phyloP scores from a whole-genome alignment of 2,329 filamentous ascomycete species.

The Rutstroemia sp. region DNA sequence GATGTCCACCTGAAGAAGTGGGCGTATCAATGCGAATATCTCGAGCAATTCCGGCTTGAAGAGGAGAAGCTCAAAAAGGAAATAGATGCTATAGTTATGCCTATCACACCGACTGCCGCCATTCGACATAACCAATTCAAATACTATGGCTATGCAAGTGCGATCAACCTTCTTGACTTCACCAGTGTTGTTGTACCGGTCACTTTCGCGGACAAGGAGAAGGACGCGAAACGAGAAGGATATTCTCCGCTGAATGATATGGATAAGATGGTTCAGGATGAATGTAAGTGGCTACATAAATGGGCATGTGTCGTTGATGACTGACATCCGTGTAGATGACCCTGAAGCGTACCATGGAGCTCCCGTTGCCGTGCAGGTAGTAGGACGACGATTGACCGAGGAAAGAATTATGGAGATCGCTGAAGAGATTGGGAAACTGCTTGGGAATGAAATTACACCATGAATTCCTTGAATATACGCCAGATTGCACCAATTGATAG shows the following conservation, averaged over 20 bases:
- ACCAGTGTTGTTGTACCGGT: slow-evolving; percentile 37
- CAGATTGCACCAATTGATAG: no score
- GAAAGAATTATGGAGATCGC: slow-evolving; percentile 31
- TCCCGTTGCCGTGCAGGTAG: slow-evolving; percentile 24
- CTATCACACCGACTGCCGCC: slow-evolving; percentile 29
- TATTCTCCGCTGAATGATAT: slow-evolving; percentile 19
- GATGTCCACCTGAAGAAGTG: slow-evolving; percentile 21
- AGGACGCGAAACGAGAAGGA: slow-evolving; percentile 25
- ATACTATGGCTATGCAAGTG: slow-evolving; percentile 21
- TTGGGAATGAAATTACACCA: slow-evolving; percentile 27
- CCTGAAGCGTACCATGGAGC: slow-evolving; percentile 22
- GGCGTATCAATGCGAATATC: slow-evolving; percentile 28
- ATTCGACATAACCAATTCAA: slow-evolving; percentile 24
- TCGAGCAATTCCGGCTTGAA: slow-evolving; percentile 27
- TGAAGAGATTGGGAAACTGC: slow-evolving; percentile 29
- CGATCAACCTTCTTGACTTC: slow-evolving; percentile 25
- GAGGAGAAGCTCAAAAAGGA: slow-evolving; percentile 22
- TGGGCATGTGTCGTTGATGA: no score
- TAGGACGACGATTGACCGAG: slow-evolving; percentile 23
- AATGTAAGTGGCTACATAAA: slow-evolving; percentile 16
- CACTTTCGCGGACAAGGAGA: slow-evolving; percentile 33
- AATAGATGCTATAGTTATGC: slow-evolving; percentile 30
- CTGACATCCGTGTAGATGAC: slow-evolving; percentile 16
- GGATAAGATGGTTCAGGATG: slow-evolving; percentile 21
- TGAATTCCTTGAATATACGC: not conserved